Percentiles rank a stretch among this genome's conserved stretches.
These are phyloP conservation scores for Taxawa tesnikishii DNA, from an alignment of 2,329 filamentous ascomycete genomes.

Conservation along the genomic window DNA sequence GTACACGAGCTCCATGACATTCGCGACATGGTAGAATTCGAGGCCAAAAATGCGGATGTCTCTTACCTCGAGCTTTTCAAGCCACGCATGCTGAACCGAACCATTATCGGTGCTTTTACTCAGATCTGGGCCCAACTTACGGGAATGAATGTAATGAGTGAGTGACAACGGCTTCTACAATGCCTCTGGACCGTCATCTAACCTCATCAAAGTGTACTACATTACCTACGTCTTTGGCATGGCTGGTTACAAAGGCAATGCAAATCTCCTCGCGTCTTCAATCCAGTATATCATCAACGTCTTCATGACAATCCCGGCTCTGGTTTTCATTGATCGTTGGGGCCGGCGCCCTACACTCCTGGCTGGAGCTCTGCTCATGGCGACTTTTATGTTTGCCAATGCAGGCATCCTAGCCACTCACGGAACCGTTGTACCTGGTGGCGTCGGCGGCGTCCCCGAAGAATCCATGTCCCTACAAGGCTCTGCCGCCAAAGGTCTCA, in stretches of 20 bases:
- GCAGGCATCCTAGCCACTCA: slow-evolving; percentile 50
- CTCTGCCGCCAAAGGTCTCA: slow-evolving; percentile 36
- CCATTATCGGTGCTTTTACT: slow-evolving; percentile 57
- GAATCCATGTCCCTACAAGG: slow-evolving; percentile 27
- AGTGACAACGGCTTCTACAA: too few relatives aligned
- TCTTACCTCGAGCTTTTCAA: slow-evolving; percentile 61
- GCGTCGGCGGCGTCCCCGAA: slow-evolving; percentile 27
- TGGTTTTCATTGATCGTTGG: slow-evolving; percentile 64
- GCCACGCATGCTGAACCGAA: slow-evolving; percentile 63
- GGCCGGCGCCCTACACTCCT: slow-evolving; percentile 59
- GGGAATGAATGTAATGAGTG: slow-evolving; percentile 68
- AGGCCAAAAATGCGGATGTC: slow-evolving; percentile 56
- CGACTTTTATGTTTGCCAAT: slow-evolving; percentile 48
- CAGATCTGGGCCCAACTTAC: slow-evolving; percentile 68
- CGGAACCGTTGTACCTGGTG: slow-evolving; percentile 30
- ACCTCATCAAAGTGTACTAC: too few relatives aligned
- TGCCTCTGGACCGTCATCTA: too few relatives aligned
- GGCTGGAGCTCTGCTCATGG: slow-evolving; percentile 54
- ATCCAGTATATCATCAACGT: slow-evolving; percentile 75
- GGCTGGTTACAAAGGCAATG: slow-evolving; percentile 46
- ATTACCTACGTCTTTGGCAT: slow-evolving; percentile 55
- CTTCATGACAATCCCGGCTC: slow-evolving; percentile 61
- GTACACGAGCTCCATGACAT: slow-evolving; percentile 59
- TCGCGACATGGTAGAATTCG: slow-evolving; percentile 56
- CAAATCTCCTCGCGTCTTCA: slow-evolving; percentile 51